Percentiles rank a stretch among this genome's conserved stretches.
These are phyloP conservation scores for Adansonia digitata DNA, from an alignment of 345 rosid species.

Conservation along the genomic window DNA sequence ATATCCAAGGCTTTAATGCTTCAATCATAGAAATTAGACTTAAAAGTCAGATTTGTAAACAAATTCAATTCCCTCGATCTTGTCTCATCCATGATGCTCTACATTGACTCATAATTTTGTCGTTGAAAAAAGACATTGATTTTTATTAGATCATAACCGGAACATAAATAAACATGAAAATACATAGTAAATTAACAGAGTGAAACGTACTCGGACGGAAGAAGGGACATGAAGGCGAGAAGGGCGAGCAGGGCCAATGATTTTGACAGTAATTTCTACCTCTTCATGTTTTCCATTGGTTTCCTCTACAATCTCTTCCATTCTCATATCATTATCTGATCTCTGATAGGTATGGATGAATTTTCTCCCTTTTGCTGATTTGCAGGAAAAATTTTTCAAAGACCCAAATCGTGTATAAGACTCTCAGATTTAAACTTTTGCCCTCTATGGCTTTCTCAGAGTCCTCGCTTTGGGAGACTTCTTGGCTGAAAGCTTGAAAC, in stretches of 20 bases:
- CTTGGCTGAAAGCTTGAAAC: not conserved
- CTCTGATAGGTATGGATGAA: not conserved
- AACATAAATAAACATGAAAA: conserved; percentile 4
- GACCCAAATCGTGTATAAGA: not conserved
- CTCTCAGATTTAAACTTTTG: not conserved
- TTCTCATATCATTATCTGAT: conserved; percentile 15
- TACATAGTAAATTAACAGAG: not conserved
- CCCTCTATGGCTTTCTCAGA: not conserved
- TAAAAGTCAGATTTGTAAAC: not conserved
- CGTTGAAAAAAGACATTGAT: not conserved
- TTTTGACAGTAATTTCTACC: conserved; percentile 56
- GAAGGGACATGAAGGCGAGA: conserved; percentile 55
- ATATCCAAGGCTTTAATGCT: not conserved
- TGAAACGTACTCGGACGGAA: conserved; percentile 36
- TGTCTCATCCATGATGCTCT: not conserved
- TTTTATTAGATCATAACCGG: not conserved
- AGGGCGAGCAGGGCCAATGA: conserved; percentile 74
- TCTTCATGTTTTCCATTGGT: conserved; percentile 21
- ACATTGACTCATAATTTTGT: not conserved
- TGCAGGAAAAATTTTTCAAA: not conserved
- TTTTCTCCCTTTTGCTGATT: not conserved
- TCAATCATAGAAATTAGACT: not conserved
- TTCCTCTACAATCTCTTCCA: conserved; percentile 32
- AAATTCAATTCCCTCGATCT: not conserved
- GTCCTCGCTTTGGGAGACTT: not conserved